Percentiles rank a stretch among this genome's conserved stretches.
Conservation (phyloP, 768 basidiomycete genomes). For the Cystofilobasidium bisporidii region DNA sequence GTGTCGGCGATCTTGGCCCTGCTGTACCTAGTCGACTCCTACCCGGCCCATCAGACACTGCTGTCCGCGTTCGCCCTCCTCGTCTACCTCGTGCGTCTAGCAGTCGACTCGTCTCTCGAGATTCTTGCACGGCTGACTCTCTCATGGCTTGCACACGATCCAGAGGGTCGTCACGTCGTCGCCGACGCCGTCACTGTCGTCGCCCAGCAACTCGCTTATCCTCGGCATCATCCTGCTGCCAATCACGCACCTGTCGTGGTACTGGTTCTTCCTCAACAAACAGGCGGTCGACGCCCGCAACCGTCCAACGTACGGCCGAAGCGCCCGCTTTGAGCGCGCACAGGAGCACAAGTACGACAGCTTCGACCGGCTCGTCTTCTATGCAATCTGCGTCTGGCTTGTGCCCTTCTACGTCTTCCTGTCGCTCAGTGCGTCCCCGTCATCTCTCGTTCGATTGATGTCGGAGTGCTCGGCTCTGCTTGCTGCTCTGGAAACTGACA, state of each 20-base stretch:
- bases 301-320: conserved; percentile 21
- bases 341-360: conserved; percentile 16
- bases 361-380: conserved; percentile 23
- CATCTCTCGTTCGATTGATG: background rate
- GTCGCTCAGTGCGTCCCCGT: conserved; percentile 5
- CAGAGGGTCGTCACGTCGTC: conserved; percentile 24
- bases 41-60: conserved; percentile 15
- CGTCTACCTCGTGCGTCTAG: conserved; percentile 20
- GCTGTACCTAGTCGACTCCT: conserved; percentile 22
- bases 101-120: too few relatives aligned
- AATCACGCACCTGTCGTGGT: conserved; percentile 24
- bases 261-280: conserved; percentile 15
- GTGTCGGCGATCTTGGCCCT: conserved; percentile 1
- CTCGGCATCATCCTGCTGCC: conserved; percentile 24
- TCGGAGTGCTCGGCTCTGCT: too few relatives aligned
- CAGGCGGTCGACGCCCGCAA: background rate
- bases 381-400: conserved; percentile 24
- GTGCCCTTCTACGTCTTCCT: conserved; percentile 28
- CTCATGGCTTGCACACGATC: background rate
- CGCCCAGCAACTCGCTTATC: conserved; percentile 17
- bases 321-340: conserved; percentile 5
- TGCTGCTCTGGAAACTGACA: too few relatives aligned
- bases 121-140: too few relatives aligned
- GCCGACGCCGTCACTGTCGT: conserved; percentile 14
- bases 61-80: conserved; percentile 17